Evolutionary conservation across 2,329 filamentous ascomycete genomes (phyloP), one percentile per base, ranked within the genome.

Genomic region (Neocucurbitaria cava): DNA sequence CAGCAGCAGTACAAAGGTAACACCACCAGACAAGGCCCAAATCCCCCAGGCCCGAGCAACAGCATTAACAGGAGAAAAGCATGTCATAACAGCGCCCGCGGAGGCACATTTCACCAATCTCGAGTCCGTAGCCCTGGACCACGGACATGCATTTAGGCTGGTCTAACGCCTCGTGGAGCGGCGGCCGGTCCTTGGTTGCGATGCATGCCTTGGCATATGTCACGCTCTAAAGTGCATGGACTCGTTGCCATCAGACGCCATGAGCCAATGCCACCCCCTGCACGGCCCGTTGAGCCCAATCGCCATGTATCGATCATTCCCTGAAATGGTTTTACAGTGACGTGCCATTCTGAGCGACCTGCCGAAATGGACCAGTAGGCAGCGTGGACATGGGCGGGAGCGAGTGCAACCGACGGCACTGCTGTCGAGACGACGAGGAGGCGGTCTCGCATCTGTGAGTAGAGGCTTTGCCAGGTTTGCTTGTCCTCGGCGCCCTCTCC

Each of bases 291-390:
- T 55, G 48, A 49, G 43, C 51, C 49, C 53, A 65, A 63, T 68
- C 59, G 59, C 58, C 49, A 61, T 62, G 52, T 51, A 63, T 63
- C 64, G 59, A 71, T 74, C 69, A 62, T 58, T 72, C 44, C 70
- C 67, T 28, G 30, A 58, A 59, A 49, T 17, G 65, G 68, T 49
- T 39, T 42, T 51, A 66, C 64, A 64, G 70, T 74, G 71, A 73
- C 70, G 70, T 71, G 49, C 40, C 54, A 40, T 42, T 46, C 44
- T 55, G 31, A 33, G 28, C 46, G 26, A 44, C 46, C 54, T 53
- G 46, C 54, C 54, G 15, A 33, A 47, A 39, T 43, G 9, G 52
- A 49, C 56, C 52, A 52, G 41, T 52, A 11, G 23, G 40, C 31
- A 21, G 11, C 28, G 20, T 33, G 17, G 36, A 40, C 4, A 24